Evolutionary conservation across 441 rosid species (phyloP).

Genomic region (Jatropha multifida): DNA sequence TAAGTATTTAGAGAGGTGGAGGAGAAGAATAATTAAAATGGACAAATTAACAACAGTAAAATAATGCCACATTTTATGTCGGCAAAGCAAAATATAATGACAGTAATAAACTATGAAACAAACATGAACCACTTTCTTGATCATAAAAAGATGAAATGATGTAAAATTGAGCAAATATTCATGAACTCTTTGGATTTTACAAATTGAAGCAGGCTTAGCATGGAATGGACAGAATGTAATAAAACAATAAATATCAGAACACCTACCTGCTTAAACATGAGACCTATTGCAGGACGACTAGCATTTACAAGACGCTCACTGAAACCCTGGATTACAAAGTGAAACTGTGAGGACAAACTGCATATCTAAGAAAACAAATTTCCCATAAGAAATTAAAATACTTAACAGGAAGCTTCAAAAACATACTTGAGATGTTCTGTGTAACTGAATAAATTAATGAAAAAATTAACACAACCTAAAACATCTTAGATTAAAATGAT

Average conservation of each 20-base stretch:
- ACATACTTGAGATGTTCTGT: background rate
- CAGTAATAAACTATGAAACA: background rate
- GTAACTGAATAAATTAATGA: background rate
- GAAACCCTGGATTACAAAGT: slow-evolving; percentile 64
- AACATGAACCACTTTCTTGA: background rate
- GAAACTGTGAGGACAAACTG: slow-evolving; percentile 26
- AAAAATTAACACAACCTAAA: background rate
- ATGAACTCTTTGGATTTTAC: background rate
- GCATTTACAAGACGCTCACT: slow-evolving; percentile 82
- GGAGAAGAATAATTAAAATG: background rate
- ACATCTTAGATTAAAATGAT: background rate
- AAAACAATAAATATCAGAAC: slow-evolving; percentile 5
- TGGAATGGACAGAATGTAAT: background rate
- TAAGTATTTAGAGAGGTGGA: background rate
- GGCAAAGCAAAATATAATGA: background rate
- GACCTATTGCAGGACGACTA: slow-evolving; percentile 84
- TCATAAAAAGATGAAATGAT: background rate
- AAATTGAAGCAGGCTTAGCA: background rate
- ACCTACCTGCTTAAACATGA: slow-evolving; percentile 93
- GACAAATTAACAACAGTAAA: background rate
- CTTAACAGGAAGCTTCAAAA: background rate
- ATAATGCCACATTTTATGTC: background rate
- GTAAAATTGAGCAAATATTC: background rate
- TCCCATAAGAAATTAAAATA: background rate
- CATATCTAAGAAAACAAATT: slow-evolving; percentile 9